Percentiles rank a stretch among this genome's conserved stretches.
These are phyloP conservation scores for Wallacemonas rigidus DNA, from an alignment of 208 protist genomes.

Conservation along the genomic window DNA sequence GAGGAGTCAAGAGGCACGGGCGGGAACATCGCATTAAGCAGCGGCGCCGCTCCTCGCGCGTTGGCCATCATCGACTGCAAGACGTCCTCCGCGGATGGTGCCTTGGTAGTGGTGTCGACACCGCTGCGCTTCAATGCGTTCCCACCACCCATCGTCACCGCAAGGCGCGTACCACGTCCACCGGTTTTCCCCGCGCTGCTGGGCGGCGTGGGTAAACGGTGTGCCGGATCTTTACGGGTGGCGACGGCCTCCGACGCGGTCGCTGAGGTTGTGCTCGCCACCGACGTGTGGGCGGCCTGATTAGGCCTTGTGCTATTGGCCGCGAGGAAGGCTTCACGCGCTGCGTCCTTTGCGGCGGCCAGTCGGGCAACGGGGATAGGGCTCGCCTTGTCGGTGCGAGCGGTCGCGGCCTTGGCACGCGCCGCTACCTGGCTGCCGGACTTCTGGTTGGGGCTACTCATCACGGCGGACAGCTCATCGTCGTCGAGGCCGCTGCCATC, in stretches of 20 bases:
- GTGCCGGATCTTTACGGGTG: conserved; percentile 16
- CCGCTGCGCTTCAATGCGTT: neutral
- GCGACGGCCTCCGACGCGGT: no score
- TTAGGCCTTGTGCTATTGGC: neutral
- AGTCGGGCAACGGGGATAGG: conserved; percentile 26
- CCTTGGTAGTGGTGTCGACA: neutral
- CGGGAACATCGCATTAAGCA: conserved; percentile 30
- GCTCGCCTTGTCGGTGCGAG: neutral
- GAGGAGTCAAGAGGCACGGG: conserved; percentile 10
- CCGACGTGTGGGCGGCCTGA: neutral
- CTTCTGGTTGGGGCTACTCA: neutral
- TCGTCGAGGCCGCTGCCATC: neutral
- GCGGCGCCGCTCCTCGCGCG: conserved; percentile 8
- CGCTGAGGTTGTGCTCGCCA: neutral
- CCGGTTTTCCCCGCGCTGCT: neutral
- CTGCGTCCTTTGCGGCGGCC: conserved; percentile 28
- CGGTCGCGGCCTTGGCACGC: neutral
- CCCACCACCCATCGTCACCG: neutral
- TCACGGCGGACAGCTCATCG: neutral
- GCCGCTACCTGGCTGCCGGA: neutral
- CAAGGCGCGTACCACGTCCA: neutral
- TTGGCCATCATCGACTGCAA: conserved; percentile 27
- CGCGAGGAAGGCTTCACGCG: conserved; percentile 24
- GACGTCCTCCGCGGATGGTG: conserved; percentile 6
- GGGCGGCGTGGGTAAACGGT: conserved; percentile 19